Evolutionary conservation across 129 eudicot species (phyloP).

Genomic region (Glebionis coronaria): DNA sequence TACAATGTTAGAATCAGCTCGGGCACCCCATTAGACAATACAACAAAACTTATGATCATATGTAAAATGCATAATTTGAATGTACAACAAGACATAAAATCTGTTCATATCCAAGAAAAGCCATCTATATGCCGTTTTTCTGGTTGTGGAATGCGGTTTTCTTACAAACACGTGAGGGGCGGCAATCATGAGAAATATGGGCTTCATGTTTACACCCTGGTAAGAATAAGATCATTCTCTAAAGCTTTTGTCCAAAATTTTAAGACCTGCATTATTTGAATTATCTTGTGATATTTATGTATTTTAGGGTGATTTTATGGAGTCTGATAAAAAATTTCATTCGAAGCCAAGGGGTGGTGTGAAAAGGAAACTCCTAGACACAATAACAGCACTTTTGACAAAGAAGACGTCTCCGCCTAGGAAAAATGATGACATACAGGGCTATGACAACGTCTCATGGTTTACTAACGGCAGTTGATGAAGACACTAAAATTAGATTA

Average conservation of each 20-base stretch:
- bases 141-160: conserved; percentile 72
- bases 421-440: conserved; percentile 31
- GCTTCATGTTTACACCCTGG: conserved; percentile 50
- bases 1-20: too few species aligned
- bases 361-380: conserved; percentile 49
- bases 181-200: conserved; percentile 71
- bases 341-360: conserved; percentile 73
- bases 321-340: conserved; percentile 60
- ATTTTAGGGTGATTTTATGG: conserved; percentile 79
- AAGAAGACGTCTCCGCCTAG: conserved; percentile 51
- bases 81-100: conserved; percentile 76
- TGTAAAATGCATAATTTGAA: conserved; percentile 57
- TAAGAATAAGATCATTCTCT: conserved; percentile 24
- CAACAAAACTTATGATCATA: background rate
- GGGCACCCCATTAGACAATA: background rate
- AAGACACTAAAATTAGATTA: conserved; percentile 4
- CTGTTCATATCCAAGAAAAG: conserved; percentile 58
- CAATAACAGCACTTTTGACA: conserved; percentile 48
- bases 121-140: conserved; percentile 57
- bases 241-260: too few species aligned
- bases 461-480: conserved; percentile 34
- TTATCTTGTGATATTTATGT: too few species aligned
- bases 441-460: conserved; percentile 47
- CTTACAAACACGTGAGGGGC: conserved; percentile 89
- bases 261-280: too few species aligned